Base-by-base conservation (phyloP, 257 asterid species). In the Mentha longifolia region DNA sequence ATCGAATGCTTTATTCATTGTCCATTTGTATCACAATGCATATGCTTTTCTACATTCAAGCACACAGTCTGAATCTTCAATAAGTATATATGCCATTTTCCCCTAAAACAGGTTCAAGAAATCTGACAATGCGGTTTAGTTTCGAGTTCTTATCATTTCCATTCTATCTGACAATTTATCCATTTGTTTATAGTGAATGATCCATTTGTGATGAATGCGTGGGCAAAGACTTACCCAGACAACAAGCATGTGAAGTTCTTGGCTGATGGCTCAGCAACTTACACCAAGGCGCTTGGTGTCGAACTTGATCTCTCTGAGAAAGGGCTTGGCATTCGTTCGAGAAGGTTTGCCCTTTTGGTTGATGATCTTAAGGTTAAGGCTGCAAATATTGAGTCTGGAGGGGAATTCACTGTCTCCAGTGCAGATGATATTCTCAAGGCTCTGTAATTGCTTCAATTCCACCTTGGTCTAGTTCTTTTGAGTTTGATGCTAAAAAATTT, bases 181-280 rank as follows among this genome's bases (percentile, higher is more conserved):
- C 54, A 22, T 12, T 71, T 28, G 2, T 77, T 74, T 76, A 81
- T 80, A 92, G 97, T 92, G 54, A 93, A 93, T 61, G 98, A 93
- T 64, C 96, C 97, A 4, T 93, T 87, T 50, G 98, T 93, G 86
- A 93, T 91, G 97, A 93, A 89, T 88, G 98, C 97, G 12, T 91
- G 98, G 98, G 92, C 92, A 22, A 87, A 91, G 80, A 91, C 95
- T 11, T 93, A 60, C 87, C 95, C 96, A 0, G 92, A 85, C 33
- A 91, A 88, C 81, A 87, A 93, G 83, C 78, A 85, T 33, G 93
- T 93, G 66, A 89, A 91, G 82, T 93, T 93, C 79, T 70, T 93
- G 35, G 98, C 98, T 1, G 98, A 93, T 82, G 96, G 95, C 37
- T 85, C 96, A 35, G 96, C 81, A 50, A 71, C 68, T 14, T 93